Evolutionary conservation across 352 stramenopile species (phyloP).

Genomic region (Globisporangium orthogonon): DNA sequence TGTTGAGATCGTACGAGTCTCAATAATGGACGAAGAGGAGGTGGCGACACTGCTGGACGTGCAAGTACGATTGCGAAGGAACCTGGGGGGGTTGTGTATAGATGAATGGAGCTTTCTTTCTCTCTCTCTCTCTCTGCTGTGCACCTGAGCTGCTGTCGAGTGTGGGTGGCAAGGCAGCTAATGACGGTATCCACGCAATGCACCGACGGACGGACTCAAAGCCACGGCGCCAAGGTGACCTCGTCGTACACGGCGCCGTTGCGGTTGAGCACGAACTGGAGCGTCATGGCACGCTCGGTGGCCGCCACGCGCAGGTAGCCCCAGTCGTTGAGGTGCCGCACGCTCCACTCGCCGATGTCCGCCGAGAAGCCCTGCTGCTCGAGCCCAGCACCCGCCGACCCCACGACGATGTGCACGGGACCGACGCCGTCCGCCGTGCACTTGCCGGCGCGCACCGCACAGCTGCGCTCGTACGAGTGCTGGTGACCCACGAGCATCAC

Average conservation of each 20-base stretch:
- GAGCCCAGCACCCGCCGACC: conserved; percentile 75
- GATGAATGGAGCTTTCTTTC: too few species aligned
- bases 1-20: too few species aligned
- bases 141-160: too few species aligned
- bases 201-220: too few species aligned
- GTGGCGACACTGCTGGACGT: too few species aligned
- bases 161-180: too few species aligned
- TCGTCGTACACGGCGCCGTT: conserved; percentile 79
- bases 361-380: conserved; percentile 55
- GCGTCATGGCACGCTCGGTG: conserved; percentile 51
- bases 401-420: conserved; percentile 85
- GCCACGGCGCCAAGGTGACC: conserved; percentile 53
- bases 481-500: conserved; percentile 89
- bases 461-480: conserved; percentile 90
- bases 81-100: too few species aligned
- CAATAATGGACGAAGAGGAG: too few species aligned
- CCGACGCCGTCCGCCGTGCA: conserved; percentile 62
- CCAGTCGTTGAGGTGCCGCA: conserved; percentile 75
- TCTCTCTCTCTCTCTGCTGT: background rate
- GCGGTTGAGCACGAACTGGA: conserved; percentile 79
- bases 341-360: conserved; percentile 71
- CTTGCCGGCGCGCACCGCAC: conserved; percentile 64
- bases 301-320: conserved; percentile 63
- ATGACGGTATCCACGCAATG: too few species aligned
- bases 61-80: too few species aligned